Evolutionary conservation across 768 basidiomycete species (phyloP).

Genomic region (Russula sp.): DNA sequence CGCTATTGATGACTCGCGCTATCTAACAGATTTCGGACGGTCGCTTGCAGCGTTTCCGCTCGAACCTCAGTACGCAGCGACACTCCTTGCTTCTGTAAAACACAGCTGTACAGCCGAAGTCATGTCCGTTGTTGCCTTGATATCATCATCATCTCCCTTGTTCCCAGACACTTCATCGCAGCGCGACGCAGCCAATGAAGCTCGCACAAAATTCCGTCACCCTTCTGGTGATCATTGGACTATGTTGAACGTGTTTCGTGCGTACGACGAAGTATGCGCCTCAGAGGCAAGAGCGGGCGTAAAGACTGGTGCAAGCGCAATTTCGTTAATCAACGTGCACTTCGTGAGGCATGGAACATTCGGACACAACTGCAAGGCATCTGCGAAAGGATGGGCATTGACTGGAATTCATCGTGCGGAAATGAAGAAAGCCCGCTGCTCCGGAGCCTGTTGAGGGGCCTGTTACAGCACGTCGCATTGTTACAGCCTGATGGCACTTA

Average conservation of each 20-base stretch:
- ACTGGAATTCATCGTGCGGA: constrained; percentile 56
- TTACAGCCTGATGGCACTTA: constrained; percentile 85
- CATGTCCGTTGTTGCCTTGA: constrained; percentile 78
- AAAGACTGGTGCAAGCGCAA: constrained; percentile 83
- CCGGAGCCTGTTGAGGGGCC: constrained; percentile 67
- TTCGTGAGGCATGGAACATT: constrained; percentile 76
- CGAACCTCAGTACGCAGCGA: constrained; percentile 79
- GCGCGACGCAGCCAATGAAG: constrained; percentile 67
- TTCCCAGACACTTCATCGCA: constrained; percentile 76
- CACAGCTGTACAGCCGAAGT: constrained; percentile 74
- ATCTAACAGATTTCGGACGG: constrained; percentile 69
- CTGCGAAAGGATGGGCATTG: constrained; percentile 58
- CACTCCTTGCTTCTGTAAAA: constrained; percentile 73
- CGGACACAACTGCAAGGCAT: constrained; percentile 70
- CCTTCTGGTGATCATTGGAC: constrained; percentile 89
- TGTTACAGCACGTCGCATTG: constrained; percentile 81
- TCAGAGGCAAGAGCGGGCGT: constrained; percentile 47
- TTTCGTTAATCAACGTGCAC: constrained; percentile 76
- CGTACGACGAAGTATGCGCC: constrained; percentile 68
- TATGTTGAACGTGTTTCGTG: constrained; percentile 76
- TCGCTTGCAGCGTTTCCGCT: constrained; percentile 90
- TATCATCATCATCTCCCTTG: constrained; percentile 77
- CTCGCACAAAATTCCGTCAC: constrained; percentile 76
- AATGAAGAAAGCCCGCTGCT: constrained; percentile 69
- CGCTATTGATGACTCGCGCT: constrained; percentile 65